Percentiles rank a stretch among this genome's conserved stretches.
phyloP scores from a whole-genome alignment of 2,329 filamentous ascomycete species.

The Aureobasidium subglaciale region DNA sequence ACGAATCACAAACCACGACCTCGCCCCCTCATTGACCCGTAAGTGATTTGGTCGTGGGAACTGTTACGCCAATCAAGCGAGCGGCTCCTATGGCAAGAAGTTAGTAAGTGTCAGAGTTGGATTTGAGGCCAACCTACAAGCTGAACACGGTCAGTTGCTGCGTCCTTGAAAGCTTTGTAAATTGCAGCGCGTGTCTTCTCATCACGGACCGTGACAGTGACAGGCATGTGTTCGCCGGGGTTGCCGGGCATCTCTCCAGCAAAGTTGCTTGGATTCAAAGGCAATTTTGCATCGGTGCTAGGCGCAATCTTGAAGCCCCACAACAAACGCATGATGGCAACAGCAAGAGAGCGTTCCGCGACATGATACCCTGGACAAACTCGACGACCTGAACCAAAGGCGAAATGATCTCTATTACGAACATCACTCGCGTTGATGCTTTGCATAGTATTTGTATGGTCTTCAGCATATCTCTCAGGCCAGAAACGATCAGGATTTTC shows the following conservation, averaged over 20 bases:
- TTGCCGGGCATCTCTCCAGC: constrained; percentile 7
- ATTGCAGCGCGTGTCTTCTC: not conserved
- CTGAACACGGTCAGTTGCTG: not conserved
- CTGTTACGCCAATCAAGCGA: no score
- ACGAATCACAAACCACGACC: no score
- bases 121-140: not conserved
- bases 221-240: constrained; percentile 3
- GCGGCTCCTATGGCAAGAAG: not conserved
- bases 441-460: constrained; percentile 26
- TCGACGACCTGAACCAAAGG: constrained; percentile 30
- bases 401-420: constrained; percentile 30
- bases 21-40: no score
- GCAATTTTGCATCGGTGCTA: not conserved
- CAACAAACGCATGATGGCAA: constrained; percentile 29
- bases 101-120: not conserved
- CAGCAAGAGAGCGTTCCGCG: constrained; percentile 31
- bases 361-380: constrained; percentile 33
- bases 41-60: no score
- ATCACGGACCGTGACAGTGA: not conserved
- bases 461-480: constrained; percentile 18
- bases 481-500: constrained; percentile 27
- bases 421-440: constrained; percentile 28
- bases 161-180: not conserved
- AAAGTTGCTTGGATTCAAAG: not conserved
- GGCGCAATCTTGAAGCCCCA: constrained; percentile 29